Base-by-base conservation (phyloP, 345 rosid species). In the Sapria himalayana region DNA sequence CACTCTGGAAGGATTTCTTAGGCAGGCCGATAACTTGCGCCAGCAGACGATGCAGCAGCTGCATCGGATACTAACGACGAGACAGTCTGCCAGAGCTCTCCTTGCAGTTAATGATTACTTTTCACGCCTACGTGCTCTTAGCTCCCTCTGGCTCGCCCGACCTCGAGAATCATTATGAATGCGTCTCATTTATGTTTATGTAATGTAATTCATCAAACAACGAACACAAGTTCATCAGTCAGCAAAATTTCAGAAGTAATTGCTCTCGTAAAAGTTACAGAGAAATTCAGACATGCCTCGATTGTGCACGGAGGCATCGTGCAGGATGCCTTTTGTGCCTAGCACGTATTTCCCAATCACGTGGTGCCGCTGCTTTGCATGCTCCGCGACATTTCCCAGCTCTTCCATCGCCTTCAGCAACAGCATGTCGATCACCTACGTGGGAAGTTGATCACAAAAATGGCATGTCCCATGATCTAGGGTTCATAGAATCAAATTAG, bases 331-430 rank as follows among this genome's bases (percentile, higher is more conserved):
- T 43, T 58, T 68, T 20, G 20, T 51, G 45, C 93, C 82, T 5
- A 72, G 50, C 18, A 86, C 91, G 35, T 86, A 86, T 43, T 81
- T 94, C 20, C 97, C 97, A 18, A 86, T 76, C 20, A 86, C 60
- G 61, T 86, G 97, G 54, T 81, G 97, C 47, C 97, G 86, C 72
- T 86, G 97, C 71, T 86, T 86, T n/a, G 92, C 85, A 48, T 86
- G 97, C 62, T 78, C 92, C 18, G 50, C 55, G 7, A 86, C 60
- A 54, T 86, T 81, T 56, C 55, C 63, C 49, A 86, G 73, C 59
- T 86, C 97, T 67, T 86, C 97, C 75, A 57, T 71, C 33, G 85
- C 97, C 59, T 86, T 86, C 60, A 81, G 76, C n/a, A 86, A 66
- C 47, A 86, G 72, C 76, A 86, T 48, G 57, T 86, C 97, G 49